Evolutionary conservation across 345 rosid genomes (phyloP).

Genomic region (Populus pruinosa): DNA sequence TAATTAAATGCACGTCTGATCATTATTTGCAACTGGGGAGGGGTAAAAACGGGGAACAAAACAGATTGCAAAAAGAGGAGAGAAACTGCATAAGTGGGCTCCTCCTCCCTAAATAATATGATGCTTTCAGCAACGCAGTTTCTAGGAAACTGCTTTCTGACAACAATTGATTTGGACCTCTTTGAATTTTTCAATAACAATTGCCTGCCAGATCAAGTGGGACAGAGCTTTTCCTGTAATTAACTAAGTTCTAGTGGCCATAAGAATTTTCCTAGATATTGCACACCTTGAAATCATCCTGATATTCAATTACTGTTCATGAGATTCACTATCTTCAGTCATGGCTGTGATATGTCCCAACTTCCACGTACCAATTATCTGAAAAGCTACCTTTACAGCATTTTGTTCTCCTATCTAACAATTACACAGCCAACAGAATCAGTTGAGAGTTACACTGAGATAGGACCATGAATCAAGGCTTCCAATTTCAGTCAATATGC

Average conservation of each 20-base stretch:
- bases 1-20: not conserved
- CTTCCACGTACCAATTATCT: not conserved
- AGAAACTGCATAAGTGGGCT: not conserved
- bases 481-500: not conserved
- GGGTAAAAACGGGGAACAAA: not conserved
- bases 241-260: not conserved
- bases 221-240: not conserved
- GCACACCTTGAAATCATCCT: not conserved
- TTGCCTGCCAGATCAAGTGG: not conserved
- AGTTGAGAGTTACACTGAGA: not conserved
- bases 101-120: not conserved
- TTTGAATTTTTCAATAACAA: slow-evolving; percentile 7
- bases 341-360: not conserved
- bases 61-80: not conserved
- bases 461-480: not conserved
- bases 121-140: slow-evolving; percentile 9
- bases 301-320: not conserved
- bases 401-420: slow-evolving; percentile 2
- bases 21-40: not conserved
- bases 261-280: slow-evolving; percentile 10
- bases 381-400: not conserved
- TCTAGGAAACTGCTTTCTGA: slow-evolving; percentile 20
- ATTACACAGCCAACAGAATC: not conserved
- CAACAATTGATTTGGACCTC: slow-evolving; percentile 7
- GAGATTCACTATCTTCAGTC: not conserved